Conservation (phyloP, 202 grass and related monocot species). For the Carex sylvatica region DNA sequence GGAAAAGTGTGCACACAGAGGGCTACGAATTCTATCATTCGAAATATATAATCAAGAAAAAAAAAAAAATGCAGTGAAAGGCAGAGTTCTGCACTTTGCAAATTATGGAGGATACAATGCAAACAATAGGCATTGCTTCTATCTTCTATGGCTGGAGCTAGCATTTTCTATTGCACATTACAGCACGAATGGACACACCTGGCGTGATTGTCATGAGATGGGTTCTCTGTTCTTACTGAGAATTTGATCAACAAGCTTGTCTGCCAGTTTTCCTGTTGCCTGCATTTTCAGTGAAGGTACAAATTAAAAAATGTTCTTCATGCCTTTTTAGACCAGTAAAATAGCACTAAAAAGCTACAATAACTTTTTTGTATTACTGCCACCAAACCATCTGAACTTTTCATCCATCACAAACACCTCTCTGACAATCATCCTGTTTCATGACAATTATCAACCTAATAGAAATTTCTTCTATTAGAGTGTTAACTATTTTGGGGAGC, state of each 20-base stretch:
- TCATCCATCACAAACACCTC: neutral
- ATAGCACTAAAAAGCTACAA: neutral
- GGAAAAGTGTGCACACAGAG: neutral
- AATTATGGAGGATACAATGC: conserved; percentile 5
- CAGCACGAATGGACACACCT: neutral
- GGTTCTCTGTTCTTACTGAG: conserved; percentile 32
- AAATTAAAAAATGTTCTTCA: neutral
- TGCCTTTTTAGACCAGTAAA: neutral
- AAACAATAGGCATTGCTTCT: neutral
- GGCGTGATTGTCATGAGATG: conserved; percentile 3
- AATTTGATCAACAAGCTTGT: conserved; percentile 67
- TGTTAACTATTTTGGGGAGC: no score
- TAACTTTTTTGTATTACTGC: neutral
- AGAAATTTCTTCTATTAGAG: no score
- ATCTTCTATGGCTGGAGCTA: neutral
- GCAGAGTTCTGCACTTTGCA: neutral
- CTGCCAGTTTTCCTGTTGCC: conserved; percentile 63
- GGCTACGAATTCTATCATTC: neutral
- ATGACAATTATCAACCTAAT: neutral
- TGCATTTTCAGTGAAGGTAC: conserved; percentile 35
- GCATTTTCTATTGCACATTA: neutral
- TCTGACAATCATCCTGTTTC: neutral
- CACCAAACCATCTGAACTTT: neutral
- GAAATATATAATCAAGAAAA: conserved; percentile 8
- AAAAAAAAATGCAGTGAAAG: neutral